Evolutionary conservation across 352 stramenopile species (phyloP).

Genomic region (Pythium rhizo-oryzae): DNA sequence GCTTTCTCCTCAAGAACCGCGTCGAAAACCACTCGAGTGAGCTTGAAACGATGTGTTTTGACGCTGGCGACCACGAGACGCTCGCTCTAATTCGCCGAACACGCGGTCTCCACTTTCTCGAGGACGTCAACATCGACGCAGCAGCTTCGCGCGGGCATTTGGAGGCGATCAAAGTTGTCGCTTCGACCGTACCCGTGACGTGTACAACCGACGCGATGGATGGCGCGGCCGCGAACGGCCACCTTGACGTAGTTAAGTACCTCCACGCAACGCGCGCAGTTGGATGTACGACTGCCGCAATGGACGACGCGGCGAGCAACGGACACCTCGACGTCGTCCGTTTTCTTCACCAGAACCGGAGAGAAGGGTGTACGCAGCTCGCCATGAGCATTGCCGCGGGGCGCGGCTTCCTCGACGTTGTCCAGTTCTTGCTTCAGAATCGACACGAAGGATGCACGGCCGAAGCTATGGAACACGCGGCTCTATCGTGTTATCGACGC

Average conservation of each 20-base stretch:
- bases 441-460: neutral
- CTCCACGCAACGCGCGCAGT: neutral
- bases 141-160: neutral
- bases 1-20: neutral
- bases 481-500: neutral
- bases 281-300: neutral
- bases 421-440: neutral
- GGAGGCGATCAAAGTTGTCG: neutral
- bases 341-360: neutral
- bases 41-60: neutral
- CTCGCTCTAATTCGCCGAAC: neutral
- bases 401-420: neutral
- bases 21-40: neutral
- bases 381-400: neutral
- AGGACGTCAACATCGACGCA: neutral
- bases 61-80: neutral
- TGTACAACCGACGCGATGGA: conserved; percentile 3
- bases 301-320: neutral
- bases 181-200: neutral
- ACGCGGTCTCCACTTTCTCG: conserved; percentile 1
- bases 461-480: neutral
- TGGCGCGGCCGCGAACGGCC: neutral
- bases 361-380: neutral
- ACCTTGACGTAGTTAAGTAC: neutral
- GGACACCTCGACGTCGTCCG: conserved; percentile 1